A percentile compares a stretch with the other conserved stretches of the same genome.
Evolutionary conservation across 1,139 yeast species (phyloP).

Genomic region (Yamadazyma buinensis): DNA sequence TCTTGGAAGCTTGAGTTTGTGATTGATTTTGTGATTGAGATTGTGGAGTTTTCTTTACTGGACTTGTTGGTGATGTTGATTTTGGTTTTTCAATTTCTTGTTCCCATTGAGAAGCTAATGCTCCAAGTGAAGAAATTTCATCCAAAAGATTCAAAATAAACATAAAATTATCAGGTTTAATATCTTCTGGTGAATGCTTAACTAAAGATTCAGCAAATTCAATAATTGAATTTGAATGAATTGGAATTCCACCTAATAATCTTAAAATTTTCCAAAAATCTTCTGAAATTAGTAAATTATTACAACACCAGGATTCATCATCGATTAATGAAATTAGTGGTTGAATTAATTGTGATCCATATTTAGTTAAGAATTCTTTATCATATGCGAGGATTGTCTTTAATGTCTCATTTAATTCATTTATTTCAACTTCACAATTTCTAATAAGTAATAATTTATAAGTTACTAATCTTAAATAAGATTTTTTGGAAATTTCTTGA

Average conservation of each 20-base stretch:
- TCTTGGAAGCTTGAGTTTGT: slow-evolving; percentile 1
- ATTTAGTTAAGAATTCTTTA: slow-evolving; percentile 38
- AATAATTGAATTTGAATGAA: slow-evolving; percentile 47
- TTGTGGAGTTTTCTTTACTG: too few relatives aligned
- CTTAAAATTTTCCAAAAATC: slow-evolving; percentile 65
- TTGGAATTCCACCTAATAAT: slow-evolving; percentile 52
- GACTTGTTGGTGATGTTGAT: slow-evolving; percentile 8
- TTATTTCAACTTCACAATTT: slow-evolving; percentile 18
- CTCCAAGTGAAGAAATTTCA: slow-evolving; percentile 80
- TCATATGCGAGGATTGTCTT: slow-evolving; percentile 26
- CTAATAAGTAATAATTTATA: slow-evolving; percentile 43
- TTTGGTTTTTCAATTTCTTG: slow-evolving; percentile 42
- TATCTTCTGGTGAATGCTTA: slow-evolving; percentile 30
- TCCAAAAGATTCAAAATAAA: slow-evolving; percentile 67
- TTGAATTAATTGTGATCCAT: slow-evolving; percentile 48
- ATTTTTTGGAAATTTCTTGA: slow-evolving; percentile 25
- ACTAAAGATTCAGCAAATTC: slow-evolving; percentile 46
- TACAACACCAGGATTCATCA: slow-evolving; percentile 45
- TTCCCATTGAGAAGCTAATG: slow-evolving; percentile 75
- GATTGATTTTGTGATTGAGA: neutral
- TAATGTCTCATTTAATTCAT: slow-evolving; percentile 19
- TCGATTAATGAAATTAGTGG: slow-evolving; percentile 54
- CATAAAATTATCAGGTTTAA: slow-evolving; percentile 54
- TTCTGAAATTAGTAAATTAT: slow-evolving; percentile 39
- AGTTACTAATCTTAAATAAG: slow-evolving; percentile 29